Conservation (phyloP, 2,329 filamentous ascomycete genomes). For the Ophiocordyceps polyrhachis-furcata region DNA sequence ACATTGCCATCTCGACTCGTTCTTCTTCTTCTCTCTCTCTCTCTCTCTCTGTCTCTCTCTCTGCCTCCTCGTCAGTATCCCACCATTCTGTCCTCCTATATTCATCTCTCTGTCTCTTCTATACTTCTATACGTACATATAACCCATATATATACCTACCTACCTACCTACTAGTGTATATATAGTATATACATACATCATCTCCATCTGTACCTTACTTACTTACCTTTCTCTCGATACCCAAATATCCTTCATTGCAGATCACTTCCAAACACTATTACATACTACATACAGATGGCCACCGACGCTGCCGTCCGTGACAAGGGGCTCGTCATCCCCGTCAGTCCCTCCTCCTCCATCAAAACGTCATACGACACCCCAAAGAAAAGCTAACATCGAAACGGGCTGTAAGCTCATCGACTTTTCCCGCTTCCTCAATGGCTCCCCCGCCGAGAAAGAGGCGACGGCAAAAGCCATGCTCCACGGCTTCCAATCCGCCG, state of each 20-base stretch:
- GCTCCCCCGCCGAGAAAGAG: constrained; percentile 38
- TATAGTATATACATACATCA: no score
- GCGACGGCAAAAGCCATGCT: constrained; percentile 55
- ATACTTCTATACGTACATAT: no score
- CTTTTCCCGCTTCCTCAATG: constrained; percentile 54
- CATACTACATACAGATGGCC: constrained; percentile 8
- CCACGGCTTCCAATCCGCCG: constrained; percentile 63
- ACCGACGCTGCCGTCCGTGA: constrained; percentile 26
- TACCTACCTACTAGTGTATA: no score
- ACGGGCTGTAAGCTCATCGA: constrained; percentile 19
- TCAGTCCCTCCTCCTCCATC: constrained; percentile 11
- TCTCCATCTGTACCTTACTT: no score
- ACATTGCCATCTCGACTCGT: no score
- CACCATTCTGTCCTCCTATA: no score
- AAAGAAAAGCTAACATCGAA: not conserved
- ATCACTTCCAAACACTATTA: not conserved
- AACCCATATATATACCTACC: no score
- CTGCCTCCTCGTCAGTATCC: no score
- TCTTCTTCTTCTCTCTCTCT: no score
- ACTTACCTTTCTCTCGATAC: not conserved
- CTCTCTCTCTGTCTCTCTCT: no score
- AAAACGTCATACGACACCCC: not conserved
- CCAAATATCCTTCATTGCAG: no score
- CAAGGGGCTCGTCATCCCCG: constrained; percentile 35
- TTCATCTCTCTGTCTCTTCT: no score